A percentile compares a stretch with the other conserved stretches of the same genome.
Evolutionary conservation across 306 rosid genomes (phyloP).

Genomic region (Datisca glomerata): DNA sequence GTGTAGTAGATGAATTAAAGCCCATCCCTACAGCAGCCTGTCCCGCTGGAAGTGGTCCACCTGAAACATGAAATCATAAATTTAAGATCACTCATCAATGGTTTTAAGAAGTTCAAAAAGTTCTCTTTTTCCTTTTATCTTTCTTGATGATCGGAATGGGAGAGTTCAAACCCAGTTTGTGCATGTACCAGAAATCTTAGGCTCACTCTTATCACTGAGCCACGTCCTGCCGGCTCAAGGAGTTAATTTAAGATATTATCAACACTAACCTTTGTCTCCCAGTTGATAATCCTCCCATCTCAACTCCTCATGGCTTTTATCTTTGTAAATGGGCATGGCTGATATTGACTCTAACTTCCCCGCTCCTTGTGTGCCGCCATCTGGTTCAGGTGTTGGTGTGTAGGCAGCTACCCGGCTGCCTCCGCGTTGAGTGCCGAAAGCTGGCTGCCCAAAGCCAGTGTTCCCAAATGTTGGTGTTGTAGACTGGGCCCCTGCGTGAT

Average conservation of each 20-base stretch:
- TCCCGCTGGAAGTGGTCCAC: constrained; percentile 66
- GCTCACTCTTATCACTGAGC: no score
- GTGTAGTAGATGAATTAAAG: constrained; percentile 42
- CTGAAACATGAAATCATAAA: constrained; percentile 25
- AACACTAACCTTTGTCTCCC: constrained; percentile 68
- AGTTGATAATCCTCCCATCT: constrained; percentile 96
- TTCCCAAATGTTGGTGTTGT: constrained; percentile 47
- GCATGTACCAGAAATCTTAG: no score
- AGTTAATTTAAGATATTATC: neutral
- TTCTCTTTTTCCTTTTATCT: no score
- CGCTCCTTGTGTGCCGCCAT: constrained; percentile 27
- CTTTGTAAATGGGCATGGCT: constrained; percentile 80
- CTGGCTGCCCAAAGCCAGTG: constrained; percentile 51
- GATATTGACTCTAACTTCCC: constrained; percentile 87
- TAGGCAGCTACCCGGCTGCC: constrained; percentile 72
- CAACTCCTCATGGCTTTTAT: constrained; percentile 91
- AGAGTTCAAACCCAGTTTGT: no score
- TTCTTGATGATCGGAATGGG: no score
- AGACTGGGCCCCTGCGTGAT: constrained; percentile 51
- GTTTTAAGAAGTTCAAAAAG: neutral
- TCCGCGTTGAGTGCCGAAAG: constrained; percentile 71
- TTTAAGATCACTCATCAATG: neutral
- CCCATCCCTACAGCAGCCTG: constrained; percentile 35
- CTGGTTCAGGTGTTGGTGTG: constrained; percentile 66
- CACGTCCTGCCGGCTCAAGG: no score